Conservation (phyloP, 306 rosid genomes). For the Lagenaria siceraria region DNA sequence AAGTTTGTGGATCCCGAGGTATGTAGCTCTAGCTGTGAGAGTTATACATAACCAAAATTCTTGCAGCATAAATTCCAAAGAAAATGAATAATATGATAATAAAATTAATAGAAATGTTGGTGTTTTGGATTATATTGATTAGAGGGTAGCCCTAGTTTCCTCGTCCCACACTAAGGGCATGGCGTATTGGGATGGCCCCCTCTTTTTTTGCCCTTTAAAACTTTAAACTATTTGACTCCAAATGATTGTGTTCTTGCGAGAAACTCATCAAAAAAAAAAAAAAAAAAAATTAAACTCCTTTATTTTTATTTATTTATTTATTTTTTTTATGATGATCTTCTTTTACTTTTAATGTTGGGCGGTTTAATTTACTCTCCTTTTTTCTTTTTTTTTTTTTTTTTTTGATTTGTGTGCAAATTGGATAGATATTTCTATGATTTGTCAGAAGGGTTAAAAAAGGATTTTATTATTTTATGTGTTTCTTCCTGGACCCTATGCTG, state of each 20-base stretch:
- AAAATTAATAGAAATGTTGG: constrained; percentile 15
- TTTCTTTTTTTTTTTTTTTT: not conserved
- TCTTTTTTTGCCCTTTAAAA: not conserved
- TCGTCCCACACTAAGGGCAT: constrained; percentile 40
- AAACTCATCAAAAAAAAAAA: not conserved
- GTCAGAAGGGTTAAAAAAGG: not conserved
- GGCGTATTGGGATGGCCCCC: not conserved
- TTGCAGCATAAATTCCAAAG: constrained; percentile 16
- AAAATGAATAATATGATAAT: not conserved
- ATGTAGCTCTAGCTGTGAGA: not conserved
- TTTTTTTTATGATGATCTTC: not conserved
- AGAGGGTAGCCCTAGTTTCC: constrained; percentile 43
- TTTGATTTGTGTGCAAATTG: not conserved
- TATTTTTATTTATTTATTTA: not conserved
- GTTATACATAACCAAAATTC: not conserved
- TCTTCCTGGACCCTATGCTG: not conserved
- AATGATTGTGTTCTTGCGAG: not conserved
- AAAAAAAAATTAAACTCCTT: not conserved
- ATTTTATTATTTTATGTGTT: not conserved
- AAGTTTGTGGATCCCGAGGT: constrained; percentile 4
- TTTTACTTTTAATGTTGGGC: not conserved
- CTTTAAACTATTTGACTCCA: constrained; percentile 8
- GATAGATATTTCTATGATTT: not conserved
- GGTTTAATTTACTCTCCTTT: not conserved
- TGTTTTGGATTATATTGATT: constrained; percentile 10